Base-by-base conservation (phyloP, 345 rosid genomes). In the Arabis alpina region DNA sequence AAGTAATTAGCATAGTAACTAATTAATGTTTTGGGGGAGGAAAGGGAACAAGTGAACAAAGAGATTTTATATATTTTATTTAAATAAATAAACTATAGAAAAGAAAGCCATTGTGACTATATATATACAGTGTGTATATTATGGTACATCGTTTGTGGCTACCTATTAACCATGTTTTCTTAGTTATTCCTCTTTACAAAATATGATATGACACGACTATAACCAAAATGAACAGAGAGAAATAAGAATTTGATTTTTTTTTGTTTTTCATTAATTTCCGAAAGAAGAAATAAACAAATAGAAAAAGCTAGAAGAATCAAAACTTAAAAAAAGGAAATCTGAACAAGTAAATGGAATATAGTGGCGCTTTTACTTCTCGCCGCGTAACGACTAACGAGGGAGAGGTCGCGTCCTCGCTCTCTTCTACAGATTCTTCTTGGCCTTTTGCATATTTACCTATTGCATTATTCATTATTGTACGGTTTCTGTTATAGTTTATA, bases 331-430 rank as follows among this genome's bases (percentile, higher is more conserved):
- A 32, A 44, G 10, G 36, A 63, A 37, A 48, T 34, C 25, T 44
- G 30, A 64, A 49, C 36, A 57, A 50, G 32, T 47, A 57, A 50
- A 50, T 41, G 66, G 67, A 50, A 73, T 50, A 65, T 15, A 41
- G 9, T 41, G 53, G 48, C 23, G 47, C 40, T n/a, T 59, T 55
- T 51, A 23, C 77, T 23, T 52, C 19, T 57, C 40, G 72, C 77
- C 77, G 77, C 61, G 66, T 73, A 66, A 43, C 77, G 2, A 49
- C 61, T 73, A 66, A 43, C 77, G 2, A 49, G 51, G 23, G 40
- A 50, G 76, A 64, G 71, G 66, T 28, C 72, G 37, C 41, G 72
- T 65, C 41, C 54, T 57, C 66, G 40, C 63, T 55, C 27, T 7
- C 30, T 54, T 44, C 27, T 53, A 53, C 28, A 62, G 54, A 71